Evolutionary conservation across 2,329 filamentous ascomycete genomes (phyloP).

Genomic region (Claviceps fusiformis): DNA sequence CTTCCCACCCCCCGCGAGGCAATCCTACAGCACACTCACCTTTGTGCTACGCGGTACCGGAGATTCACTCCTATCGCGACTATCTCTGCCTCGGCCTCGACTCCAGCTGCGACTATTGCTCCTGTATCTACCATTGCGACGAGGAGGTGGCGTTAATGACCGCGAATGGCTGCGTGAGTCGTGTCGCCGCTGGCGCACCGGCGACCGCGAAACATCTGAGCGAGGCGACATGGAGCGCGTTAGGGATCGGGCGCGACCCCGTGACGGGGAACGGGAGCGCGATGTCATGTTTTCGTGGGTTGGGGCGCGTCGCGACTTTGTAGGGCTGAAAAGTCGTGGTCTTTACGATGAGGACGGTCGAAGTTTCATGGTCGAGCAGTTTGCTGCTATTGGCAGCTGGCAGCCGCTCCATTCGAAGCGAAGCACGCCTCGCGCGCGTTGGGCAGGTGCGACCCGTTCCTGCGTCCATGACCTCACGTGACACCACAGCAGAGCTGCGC

Average conservation of each 20-base stretch:
- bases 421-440: no score
- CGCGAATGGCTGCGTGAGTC: slow-evolving; percentile 22
- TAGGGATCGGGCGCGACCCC: slow-evolving; percentile 19
- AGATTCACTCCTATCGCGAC: slow-evolving; percentile 23
- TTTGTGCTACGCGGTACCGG: slow-evolving; percentile 37
- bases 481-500: no score
- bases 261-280: slow-evolving; percentile 18
- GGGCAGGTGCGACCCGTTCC: no score
- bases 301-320: neutral
- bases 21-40: slow-evolving; percentile 20
- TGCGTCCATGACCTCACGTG: no score
- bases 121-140: slow-evolving; percentile 21
- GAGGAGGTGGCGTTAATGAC: slow-evolving; percentile 17
- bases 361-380: neutral
- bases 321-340: neutral
- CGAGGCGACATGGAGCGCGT: slow-evolving; percentile 22
- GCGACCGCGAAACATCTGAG: slow-evolving; percentile 22
- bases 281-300: slow-evolving; percentile 13
- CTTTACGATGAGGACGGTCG: neutral
- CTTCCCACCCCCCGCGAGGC: no score
- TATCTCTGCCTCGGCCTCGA: slow-evolving; percentile 20
- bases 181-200: slow-evolving; percentile 16
- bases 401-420: no score
- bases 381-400: no score
- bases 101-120: slow-evolving; percentile 19